Conservation (phyloP, 202 grass and related monocot species). For the Dendrocalamus latiflorus region DNA sequence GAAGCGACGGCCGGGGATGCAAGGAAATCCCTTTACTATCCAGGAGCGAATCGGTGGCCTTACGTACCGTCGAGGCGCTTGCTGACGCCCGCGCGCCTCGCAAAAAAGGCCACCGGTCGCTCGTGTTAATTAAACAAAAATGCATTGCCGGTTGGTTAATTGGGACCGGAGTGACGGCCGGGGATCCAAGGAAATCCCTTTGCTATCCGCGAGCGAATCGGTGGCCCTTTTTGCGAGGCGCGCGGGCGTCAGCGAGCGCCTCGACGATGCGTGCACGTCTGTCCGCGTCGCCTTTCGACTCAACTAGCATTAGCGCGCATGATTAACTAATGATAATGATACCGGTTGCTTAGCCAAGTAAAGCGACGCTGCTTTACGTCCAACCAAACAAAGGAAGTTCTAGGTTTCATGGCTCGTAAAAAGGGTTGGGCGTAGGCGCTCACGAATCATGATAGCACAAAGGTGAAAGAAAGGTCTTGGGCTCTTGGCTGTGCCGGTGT, state of each 20-base stretch:
- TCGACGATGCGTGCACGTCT: not conserved
- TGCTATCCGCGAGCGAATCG: not conserved
- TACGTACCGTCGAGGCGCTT: too few relatives aligned
- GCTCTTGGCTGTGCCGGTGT: too few relatives aligned
- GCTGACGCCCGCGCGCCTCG: too few relatives aligned
- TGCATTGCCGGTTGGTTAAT: too few relatives aligned
- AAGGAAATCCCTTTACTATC: not conserved
- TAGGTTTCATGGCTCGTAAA: not conserved
- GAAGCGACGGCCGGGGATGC: not conserved
- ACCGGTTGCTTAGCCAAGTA: not conserved
- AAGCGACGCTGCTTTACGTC: not conserved
- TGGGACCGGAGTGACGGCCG: too few relatives aligned
- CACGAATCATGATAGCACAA: not conserved
- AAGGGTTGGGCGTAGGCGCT: not conserved
- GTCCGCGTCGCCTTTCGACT: slow-evolving; percentile 28
- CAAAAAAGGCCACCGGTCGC: too few relatives aligned
- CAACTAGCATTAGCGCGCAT: slow-evolving; percentile 6
- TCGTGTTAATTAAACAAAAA: too few relatives aligned
- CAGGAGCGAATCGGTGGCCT: not conserved
- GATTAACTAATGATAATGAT: slow-evolving; percentile 27
- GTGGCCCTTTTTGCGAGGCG: not conserved
- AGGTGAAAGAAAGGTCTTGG: not conserved
- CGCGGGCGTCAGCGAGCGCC: not conserved
- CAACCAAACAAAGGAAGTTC: not conserved
- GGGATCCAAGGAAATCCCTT: not conserved